Evolutionary conservation across 768 basidiomycete genomes (phyloP), one percentile per base, ranked within the genome.

Genomic region (Russula sp.): DNA sequence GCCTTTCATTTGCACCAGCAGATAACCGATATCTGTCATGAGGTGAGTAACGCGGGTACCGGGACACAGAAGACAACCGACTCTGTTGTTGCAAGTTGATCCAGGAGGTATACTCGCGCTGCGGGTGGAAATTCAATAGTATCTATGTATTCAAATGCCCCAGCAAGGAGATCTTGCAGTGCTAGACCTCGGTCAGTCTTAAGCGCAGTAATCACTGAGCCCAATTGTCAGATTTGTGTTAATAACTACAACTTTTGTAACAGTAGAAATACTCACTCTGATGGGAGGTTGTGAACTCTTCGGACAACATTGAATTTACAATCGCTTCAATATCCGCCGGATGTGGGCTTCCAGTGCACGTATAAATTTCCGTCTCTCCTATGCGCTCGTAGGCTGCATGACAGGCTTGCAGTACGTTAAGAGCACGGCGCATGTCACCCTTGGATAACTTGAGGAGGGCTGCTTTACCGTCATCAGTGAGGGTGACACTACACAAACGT

Each of bases 321-420:
- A 99, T 89, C 11, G 84, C 82, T 70, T 95, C 93, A 49, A 99
- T 93, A 74, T 99, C 97, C 32, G 83, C 81, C 0, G 97, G 97
- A 71, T 98, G 94, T 20, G 97, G 97, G 67, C 86, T 95, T 43
- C 97, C 97, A 0, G 97, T 98, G 72, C 96, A 98, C 66, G 88
- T 92, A 73, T 98, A 99, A 25, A 99, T 84, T 65, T 97, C 93
- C 0, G 85, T 84, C 75, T 98, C 95, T 59, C 90, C 89, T 36
- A 86, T 85, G 10, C 82, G 72, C 46, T 95, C 92, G 71, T 98
- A 99, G 4, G 96, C 97, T 16, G 97, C 95, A 72, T 98, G 93
- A 70, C 97, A 99, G 0, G 97, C 97, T 76, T 99, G 97, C 20
- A 99, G 78, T 34, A 99, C 88, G 70, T 97, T 98, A 18, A 99